Evolutionary conservation across 2,329 filamentous ascomycete species (phyloP).

Genomic region (Penicillium thymicola): DNA sequence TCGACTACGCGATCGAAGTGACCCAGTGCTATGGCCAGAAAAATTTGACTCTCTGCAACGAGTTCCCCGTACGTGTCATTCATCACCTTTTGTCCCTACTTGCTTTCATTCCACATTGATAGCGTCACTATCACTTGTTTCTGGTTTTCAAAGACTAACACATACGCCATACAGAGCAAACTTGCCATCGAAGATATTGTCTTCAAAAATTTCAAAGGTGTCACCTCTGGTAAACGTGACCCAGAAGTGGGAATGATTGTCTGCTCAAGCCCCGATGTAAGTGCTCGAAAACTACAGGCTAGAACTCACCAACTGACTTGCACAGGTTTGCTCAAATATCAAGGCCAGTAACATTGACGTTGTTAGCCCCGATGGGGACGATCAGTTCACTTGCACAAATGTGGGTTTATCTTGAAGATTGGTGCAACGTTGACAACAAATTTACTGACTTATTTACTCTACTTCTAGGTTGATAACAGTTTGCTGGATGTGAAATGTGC

Average conservation of each 20-base stretch:
- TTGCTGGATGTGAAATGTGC: not conserved
- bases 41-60: constrained; percentile 59
- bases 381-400: constrained; percentile 46
- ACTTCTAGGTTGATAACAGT: not conserved
- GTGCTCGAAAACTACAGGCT: constrained; percentile 20
- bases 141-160: not conserved
- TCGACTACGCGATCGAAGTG: constrained; percentile 63
- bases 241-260: constrained; percentile 49
- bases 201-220: constrained; percentile 57
- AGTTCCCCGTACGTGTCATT: constrained; percentile 48
- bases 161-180: constrained; percentile 29
- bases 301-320: not conserved
- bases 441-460: not conserved
- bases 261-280: constrained; percentile 49
- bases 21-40: constrained; percentile 65
- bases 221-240: constrained; percentile 47
- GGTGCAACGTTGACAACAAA: not conserved
- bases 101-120: not conserved
- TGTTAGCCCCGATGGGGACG: constrained; percentile 46
- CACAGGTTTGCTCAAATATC: constrained; percentile 47
- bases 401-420: constrained; percentile 24
- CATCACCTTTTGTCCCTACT: not conserved
- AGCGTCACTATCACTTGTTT: not conserved
- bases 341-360: constrained; percentile 47
- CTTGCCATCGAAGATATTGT: constrained; percentile 55